Base-by-base conservation (phyloP, 495 filamentous ascomycete species). In the Letharia columbiana region DNA sequence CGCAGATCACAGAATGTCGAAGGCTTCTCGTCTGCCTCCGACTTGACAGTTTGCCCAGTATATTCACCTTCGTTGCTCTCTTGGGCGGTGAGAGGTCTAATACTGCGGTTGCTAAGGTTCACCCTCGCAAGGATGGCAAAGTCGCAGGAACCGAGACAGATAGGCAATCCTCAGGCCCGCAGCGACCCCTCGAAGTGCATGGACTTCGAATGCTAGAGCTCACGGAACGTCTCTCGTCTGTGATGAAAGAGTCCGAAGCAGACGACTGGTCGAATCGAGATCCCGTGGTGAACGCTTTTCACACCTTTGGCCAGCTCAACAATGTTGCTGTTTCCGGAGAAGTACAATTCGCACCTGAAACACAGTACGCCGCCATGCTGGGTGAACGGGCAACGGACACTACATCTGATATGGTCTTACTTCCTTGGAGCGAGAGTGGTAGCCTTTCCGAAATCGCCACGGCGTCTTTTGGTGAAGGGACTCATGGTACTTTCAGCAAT, bases 391-490 rank as follows among this genome's bases (percentile, higher is more conserved):
- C 91, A 18, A 79, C 81, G 4, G 86, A 91, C 31, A 80, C 85
- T 11, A 77, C 78, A 1, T 87, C 91, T 0, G 91, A 98, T 69
- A 84, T 98, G 50, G 83, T 96, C 1, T 79, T 98, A 10, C 83
- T 97, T 45, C 92, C 94, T 1, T 98, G 94, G 94, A 90, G 88
- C 70, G 91, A 95, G 66, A 86, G 84, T n/a, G 91, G 90, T 20
- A 84, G 80, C 63, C 82, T 90, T 66, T 81, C 81, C 15, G 92
- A 96, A 62, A 54, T 23, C 9, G 49, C 58, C 9, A 69, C 62
- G 39, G 56, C 59, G 12, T 12, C 37, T 9, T 63, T 68, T 5
- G 37, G 28, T 13, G 60, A 66, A 11, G 54, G 49, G 13, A 54
- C n/a, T 23, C 77, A 73, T 13, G 72, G 76, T 28, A 74, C 70